Evolutionary conservation across 2,329 filamentous ascomycete genomes (phyloP), one percentile per base, ranked within the genome.

Genomic region (Arthroderma sp.): DNA sequence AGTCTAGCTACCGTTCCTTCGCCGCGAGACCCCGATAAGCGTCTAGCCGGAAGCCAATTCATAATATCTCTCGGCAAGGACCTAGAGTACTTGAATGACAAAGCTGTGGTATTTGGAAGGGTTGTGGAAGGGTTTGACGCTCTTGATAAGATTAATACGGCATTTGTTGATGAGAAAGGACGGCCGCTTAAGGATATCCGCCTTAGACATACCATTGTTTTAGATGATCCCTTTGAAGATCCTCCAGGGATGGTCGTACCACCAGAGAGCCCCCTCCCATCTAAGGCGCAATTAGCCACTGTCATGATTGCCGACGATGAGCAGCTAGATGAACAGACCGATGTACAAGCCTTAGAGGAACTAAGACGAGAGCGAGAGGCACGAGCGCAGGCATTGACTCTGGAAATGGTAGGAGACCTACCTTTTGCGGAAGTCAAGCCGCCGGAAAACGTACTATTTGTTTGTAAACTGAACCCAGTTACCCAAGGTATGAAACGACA

Each of bases 371-470:
- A 96, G 61, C 77, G 86, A 29, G 91, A 98, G 62, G 91, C 91
- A 4, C 79, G 88, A 49, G 89, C 89, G 0, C 91, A 96, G 63
- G 91, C 91, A 1, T 69, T 98, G 56, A 96, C 89, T 1, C 73
- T 98, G 40, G 91, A 98, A 67, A 93, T 98, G 80, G 91, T 98
- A 65, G 91, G 91, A 37, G 91, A 98, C 61, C 70, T 98, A 47
- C 91, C 91, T 4, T 98, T 95, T 63, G 91, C 91, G 47, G 91
- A 98, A 65, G 88, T 98, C 55, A 93, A 89, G 56, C 91, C 91
- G 4, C 91, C 91, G 0, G 91, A 98, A 67, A 96, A 98, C 62
- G 81, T 98, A 9, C 73, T 98, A 1, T 98, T 98, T 60, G 88
- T 98, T 37, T 98, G 91, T 80, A 98, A 98, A 62, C 73, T 98